Evolutionary conservation across 495 filamentous ascomycete genomes (phyloP), one percentile per base, ranked within the genome.

Genomic region (Aspergillus haitiensis): DNA sequence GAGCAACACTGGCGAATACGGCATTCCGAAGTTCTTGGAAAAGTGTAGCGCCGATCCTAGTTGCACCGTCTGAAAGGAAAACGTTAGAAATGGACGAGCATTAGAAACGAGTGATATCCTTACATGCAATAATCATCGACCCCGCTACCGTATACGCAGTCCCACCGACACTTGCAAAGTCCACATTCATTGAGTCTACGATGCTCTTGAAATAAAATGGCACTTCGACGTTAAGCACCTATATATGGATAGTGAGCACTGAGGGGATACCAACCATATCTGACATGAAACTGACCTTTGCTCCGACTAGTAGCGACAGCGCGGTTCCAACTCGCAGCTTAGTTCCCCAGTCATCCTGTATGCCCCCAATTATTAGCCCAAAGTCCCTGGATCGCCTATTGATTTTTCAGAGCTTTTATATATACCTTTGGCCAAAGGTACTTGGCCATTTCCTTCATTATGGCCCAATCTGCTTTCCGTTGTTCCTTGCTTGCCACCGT

Each of bases 201-300:
- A 98, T 98, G 71, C 81, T 90, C 73, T 97, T 97, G 79, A 98
- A 98, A 78, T 96, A 98, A 74, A 98, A 98, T 5, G 94, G 94
- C 40, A 98, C 88, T 76, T 98, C 91, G 7, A 98, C 95, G 73
- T 97, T 98, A 64, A 98, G 80, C 56, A 96, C 81, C 86, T 89
- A 66, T 27, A 35, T 11, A 36, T 4, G 34, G 44, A 18, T 5
- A 6, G 64, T 74, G 7, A 74, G 68, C 56, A 58, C 15, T 16
- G 18, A 34, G 8, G 3, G 40, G 21, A 54, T 4, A 58, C 12
- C 32, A n/a, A 7, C n/a, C 8, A 35, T 11, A 18, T 34, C 8
- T 21, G 37, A 47, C 9, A 18, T 15, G 0, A 52, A 5, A 7
- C 61, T 15, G 12, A 86, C 82, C 82, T 98, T 98, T 67, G 90